Base-by-base conservation (phyloP, 768 basidiomycete genomes). In the Hebeloma cylindrosporum region DNA sequence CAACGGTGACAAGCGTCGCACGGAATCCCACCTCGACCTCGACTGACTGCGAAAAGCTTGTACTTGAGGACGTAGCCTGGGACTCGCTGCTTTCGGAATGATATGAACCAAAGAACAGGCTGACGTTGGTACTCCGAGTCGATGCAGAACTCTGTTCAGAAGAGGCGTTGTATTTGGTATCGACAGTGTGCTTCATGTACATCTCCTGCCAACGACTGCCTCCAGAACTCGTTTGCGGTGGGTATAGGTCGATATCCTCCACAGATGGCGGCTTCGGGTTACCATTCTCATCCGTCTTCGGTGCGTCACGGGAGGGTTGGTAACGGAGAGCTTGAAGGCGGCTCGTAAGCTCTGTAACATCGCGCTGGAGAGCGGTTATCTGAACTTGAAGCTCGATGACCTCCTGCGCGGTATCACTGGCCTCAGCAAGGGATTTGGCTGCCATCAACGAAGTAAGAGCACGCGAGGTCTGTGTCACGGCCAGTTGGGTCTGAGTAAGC, bases 191-290 rank as follows among this genome's bases (percentile, higher is more conserved):
- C 18, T 22, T 47, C 27, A 61, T 32, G 1, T 37, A 31, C 13
- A 61, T 42, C 21, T 56, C 47, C 25, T 59, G 57, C 60, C 60
- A 61, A 9, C 60, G 55, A 33, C 57, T 59, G 4, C 60, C 60
- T 6, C 60, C 58, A 2, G 60, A 54, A 3, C 17, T 16, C 9
- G 37, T 22, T 5, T n/a, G 14, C 4, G 23, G 18, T 2, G 32
- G 43, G 28, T 35, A 11, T 11, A 35, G 14, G 4, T 35, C 33
- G 13, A 35, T 20, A 25, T 39, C 36, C 6, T 34, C 27, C 9
- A 31, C 26, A 11, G n/a, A n/a, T n/a, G n/a, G n/a, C n/a, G n/a
- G n/a, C n/a, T n/a, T n/a, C n/a, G n/a, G n/a, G n/a, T n/a, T n/a
- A n/a, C n/a, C n/a, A n/a, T n/a, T n/a, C n/a, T n/a, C n/a, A n/a